A percentile compares a stretch with the other conserved stretches of the same genome.
These are phyloP conservation scores for Scheffersomyces titani DNA, from an alignment of 1,139 yeast genomes.

Conservation along the genomic window DNA sequence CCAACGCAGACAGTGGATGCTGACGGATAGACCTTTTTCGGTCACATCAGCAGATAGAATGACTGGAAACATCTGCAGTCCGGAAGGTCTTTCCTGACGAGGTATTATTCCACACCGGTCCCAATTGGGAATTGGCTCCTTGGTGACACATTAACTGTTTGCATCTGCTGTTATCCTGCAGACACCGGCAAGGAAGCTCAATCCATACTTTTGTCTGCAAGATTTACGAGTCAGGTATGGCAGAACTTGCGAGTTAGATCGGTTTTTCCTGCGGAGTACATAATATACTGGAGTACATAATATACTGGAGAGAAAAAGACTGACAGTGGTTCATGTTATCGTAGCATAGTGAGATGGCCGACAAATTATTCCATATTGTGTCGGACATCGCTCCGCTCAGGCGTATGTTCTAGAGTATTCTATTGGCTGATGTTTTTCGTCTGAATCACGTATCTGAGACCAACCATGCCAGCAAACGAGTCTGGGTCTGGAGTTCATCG, in stretches of 20 bases:
- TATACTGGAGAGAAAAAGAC: neutral
- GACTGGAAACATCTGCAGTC: neutral
- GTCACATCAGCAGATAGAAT: neutral
- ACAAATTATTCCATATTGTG: neutral
- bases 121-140: neutral
- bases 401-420: neutral
- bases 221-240: neutral
- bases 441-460: neutral
- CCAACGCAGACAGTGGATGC: neutral
- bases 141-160: neutral
- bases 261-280: neutral
- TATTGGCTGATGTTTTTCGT: neutral
- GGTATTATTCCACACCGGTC: neutral
- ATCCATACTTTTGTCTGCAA: neutral
- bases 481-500: neutral
- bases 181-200: neutral
- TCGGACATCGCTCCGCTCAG: neutral
- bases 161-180: neutral
- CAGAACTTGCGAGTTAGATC: neutral
- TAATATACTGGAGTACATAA: neutral
- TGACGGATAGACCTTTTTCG: neutral
- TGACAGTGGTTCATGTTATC: neutral
- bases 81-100: neutral
- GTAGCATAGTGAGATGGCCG: neutral
- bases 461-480: neutral